A percentile compares a stretch with the other conserved stretches of the same genome.
phyloP scores from a whole-genome alignment of 2,329 filamentous ascomycete genomes.

The Falciphora oryzae region DNA sequence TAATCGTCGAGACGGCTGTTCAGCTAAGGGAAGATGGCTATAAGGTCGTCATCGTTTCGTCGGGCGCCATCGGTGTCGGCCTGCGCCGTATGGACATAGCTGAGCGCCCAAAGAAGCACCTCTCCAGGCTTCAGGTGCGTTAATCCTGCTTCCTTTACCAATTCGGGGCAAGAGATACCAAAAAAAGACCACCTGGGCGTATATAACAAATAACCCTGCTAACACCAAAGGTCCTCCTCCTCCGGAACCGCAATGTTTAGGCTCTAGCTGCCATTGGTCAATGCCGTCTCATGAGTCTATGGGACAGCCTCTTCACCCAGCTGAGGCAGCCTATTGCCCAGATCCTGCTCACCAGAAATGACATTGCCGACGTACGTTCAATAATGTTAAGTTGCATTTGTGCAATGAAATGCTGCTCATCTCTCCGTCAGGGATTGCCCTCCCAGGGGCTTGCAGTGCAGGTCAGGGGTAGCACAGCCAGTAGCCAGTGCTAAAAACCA shows the following conservation, averaged over 20 bases:
- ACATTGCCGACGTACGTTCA: constrained; percentile 80
- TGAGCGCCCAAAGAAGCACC: constrained; percentile 84
- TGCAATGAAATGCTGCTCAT: not conserved
- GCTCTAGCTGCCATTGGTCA: constrained; percentile 94
- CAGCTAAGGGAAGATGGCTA: constrained; percentile 86
- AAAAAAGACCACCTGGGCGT: not conserved
- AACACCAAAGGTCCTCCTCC: not conserved
- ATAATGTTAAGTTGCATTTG: constrained; percentile 9
- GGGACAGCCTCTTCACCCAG: constrained; percentile 88
- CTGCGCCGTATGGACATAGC: constrained; percentile 84
- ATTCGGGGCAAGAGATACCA: not conserved
- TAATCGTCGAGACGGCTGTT: constrained; percentile 92
- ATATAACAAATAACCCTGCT: not conserved
- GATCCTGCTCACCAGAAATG: constrained; percentile 87
- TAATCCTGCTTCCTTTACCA: constrained; percentile 3
- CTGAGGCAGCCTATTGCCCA: constrained; percentile 88
- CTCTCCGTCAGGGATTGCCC: constrained; percentile 4
- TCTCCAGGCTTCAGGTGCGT: constrained; percentile 74
- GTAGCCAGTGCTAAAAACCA: not conserved
- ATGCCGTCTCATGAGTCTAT: constrained; percentile 88
- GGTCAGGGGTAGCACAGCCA: not conserved
- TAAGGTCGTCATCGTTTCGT: constrained; percentile 92
- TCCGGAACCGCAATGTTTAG: constrained; percentile 28
- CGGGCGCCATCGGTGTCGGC: constrained; percentile 92
- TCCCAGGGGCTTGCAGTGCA: constrained; percentile 11